phyloP scores from a whole-genome alignment of 441 rosid genomes.

The Populus trichocarpa region DNA sequence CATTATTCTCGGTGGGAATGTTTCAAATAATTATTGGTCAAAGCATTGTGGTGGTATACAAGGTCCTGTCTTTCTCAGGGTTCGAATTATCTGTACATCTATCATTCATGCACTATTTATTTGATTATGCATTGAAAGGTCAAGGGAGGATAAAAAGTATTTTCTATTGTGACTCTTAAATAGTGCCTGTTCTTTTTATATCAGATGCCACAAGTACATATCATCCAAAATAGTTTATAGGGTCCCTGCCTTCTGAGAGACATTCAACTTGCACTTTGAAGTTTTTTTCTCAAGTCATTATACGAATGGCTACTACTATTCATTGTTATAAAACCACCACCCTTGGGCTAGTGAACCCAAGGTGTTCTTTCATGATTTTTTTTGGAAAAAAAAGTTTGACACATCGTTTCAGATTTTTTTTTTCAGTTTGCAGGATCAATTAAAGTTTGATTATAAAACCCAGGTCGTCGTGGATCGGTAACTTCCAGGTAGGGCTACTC shows the following conservation, averaged over 20 bases:
- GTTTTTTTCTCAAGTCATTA: neutral
- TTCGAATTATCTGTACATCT: neutral
- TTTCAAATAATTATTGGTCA: neutral
- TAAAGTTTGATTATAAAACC: too few relatives aligned
- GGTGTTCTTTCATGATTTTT: neutral
- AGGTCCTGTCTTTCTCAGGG: neutral
- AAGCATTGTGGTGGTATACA: neutral
- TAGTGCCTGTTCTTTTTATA: neutral
- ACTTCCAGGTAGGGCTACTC: neutral
- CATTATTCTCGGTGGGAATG: neutral
- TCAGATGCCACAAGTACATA: neutral
- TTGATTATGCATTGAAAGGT: too few relatives aligned
- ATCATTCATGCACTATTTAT: too few relatives aligned
- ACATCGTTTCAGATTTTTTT: too few relatives aligned
- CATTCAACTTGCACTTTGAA: neutral
- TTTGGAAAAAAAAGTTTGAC: neutral
- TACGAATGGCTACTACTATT: neutral
- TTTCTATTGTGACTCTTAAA: too few relatives aligned
- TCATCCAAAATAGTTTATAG: neutral
- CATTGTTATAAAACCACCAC: neutral
- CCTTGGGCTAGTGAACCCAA: neutral
- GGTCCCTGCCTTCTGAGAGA: neutral
- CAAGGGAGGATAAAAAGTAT: too few relatives aligned
- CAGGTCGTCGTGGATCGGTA: too few relatives aligned
- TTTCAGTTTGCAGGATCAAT: neutral